Percentiles rank a stretch among this genome's conserved stretches.
phyloP scores from a whole-genome alignment of 2,329 filamentous ascomycete genomes.

The Colletotrichum tamarilloi region DNA sequence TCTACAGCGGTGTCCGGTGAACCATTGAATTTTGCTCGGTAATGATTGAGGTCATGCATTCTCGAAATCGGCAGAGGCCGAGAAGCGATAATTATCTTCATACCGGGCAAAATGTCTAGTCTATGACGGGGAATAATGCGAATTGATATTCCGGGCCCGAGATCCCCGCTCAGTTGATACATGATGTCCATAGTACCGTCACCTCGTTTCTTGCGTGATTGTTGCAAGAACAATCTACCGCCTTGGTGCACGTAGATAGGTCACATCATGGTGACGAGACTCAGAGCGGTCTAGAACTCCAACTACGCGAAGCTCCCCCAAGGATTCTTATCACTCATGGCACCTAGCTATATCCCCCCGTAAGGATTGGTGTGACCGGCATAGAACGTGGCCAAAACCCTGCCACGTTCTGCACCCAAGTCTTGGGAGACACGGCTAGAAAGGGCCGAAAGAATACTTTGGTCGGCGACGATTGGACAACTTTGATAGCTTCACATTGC shows the following conservation, averaged over 20 bases:
- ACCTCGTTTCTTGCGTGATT: not conserved
- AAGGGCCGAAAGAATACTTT: not conserved
- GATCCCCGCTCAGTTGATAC: not conserved
- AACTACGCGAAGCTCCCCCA: not conserved
- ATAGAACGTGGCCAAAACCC: not conserved
- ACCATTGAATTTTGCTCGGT: no score
- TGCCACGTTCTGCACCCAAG: not conserved
- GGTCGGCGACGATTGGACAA: not conserved
- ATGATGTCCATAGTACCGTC: not conserved
- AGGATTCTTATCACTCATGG: not conserved
- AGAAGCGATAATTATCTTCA: not conserved
- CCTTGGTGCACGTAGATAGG: not conserved
- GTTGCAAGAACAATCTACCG: not conserved
- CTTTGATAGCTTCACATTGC: not conserved
- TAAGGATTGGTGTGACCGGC: not conserved
- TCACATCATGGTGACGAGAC: not conserved
- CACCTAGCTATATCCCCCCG: not conserved
- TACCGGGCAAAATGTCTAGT: not conserved
- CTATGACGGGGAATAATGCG: not conserved
- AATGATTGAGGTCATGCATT: no score
- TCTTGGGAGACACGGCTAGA: not conserved
- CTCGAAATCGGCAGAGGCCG: no score
- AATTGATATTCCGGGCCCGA: not conserved
- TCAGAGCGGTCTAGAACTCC: not conserved
- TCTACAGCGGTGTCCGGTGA: no score